Conservation (phyloP, 805 yeast species). For the Saccharomyces eubayanus region DNA sequence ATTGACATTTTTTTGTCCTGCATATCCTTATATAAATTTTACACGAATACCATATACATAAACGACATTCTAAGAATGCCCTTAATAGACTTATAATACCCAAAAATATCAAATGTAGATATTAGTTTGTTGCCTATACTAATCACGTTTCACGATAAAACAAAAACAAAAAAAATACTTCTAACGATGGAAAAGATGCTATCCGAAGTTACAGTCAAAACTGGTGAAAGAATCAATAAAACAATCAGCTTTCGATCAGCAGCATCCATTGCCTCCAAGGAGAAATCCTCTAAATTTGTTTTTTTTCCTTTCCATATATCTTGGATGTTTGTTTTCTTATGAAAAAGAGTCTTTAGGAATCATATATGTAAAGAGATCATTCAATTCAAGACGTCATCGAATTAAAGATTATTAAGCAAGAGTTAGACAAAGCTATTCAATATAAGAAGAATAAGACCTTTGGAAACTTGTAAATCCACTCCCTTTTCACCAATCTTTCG, state of each 20-base stretch:
- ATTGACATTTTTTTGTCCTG: neutral
- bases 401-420: neutral
- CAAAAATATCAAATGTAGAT: neutral
- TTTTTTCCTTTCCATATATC: neutral
- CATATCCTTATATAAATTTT: neutral
- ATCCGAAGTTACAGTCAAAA: neutral
- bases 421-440: neutral
- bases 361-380: neutral
- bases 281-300: neutral
- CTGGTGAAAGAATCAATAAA: neutral
- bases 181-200: neutral
- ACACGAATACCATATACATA: neutral
- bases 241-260: neutral
- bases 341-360: neutral
- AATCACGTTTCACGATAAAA: neutral
- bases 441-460: neutral
- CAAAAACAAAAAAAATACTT: neutral
- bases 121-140: neutral
- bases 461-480: neutral
- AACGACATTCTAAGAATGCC: neutral
- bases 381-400: neutral
- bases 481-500: neutral
- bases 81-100: neutral
- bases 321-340: neutral
- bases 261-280: neutral